phyloP scores from a whole-genome alignment of 805 yeast species.

The Candida ascalaphidarum region DNA sequence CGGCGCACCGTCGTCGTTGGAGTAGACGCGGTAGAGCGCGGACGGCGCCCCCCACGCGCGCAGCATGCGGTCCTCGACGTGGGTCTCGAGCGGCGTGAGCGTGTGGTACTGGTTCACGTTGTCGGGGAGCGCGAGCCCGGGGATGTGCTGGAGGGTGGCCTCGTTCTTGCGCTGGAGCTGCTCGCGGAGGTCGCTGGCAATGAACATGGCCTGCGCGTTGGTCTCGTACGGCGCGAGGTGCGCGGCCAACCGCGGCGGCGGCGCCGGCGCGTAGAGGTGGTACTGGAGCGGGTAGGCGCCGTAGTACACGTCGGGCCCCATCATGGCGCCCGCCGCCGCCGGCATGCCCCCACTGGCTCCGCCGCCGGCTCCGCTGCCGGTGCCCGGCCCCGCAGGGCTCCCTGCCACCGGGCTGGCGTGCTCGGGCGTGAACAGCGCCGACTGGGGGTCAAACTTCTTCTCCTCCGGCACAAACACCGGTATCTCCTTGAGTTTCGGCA shows the following conservation, averaged over 20 bases:
- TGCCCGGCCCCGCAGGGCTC: neutral
- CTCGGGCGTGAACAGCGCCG: conserved; percentile 23
- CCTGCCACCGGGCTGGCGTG: neutral
- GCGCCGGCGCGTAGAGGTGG: conserved; percentile 84
- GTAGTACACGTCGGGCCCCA: conserved; percentile 2
- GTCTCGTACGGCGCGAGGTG: conserved; percentile 66
- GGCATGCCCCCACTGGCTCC: conserved; percentile 20
- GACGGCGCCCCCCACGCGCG: conserved; percentile 46
- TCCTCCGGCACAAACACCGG: conserved; percentile 41
- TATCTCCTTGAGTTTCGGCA: conserved; percentile 40
- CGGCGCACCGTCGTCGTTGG: conserved; percentile 68
- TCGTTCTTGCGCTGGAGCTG: conserved; percentile 65
- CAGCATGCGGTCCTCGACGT: conserved; percentile 20
- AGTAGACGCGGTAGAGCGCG: conserved; percentile 69
- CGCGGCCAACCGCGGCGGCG: conserved; percentile 62
- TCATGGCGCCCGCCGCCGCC: conserved; percentile 2
- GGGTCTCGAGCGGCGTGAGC: conserved; percentile 67
- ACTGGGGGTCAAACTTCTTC: conserved; percentile 4
- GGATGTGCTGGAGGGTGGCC: conserved; percentile 65
- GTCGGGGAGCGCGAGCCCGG: conserved; percentile 43
- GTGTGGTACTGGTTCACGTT: conserved; percentile 65
- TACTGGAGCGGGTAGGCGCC: conserved; percentile 53
- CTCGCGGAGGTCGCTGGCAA: conserved; percentile 67
- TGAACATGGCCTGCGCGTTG: conserved; percentile 58
- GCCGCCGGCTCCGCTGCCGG: no score